Evolutionary conservation across 129 eudicot genomes (phyloP), one percentile per base, ranked within the genome.

Genomic region (Smallanthus sonchifolius): DNA sequence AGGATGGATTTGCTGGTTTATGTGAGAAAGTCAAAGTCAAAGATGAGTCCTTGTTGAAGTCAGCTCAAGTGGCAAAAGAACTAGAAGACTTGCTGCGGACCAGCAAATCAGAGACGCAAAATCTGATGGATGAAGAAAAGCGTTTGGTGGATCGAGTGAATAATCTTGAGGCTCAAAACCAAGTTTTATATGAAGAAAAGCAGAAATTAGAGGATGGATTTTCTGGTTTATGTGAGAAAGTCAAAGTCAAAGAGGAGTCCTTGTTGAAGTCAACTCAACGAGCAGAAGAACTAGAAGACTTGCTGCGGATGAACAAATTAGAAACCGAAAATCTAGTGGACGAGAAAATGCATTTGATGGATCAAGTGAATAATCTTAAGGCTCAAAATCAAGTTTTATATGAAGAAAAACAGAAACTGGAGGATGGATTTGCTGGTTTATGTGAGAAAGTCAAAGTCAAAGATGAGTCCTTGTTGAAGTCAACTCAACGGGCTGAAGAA

Each of bases 161-260:
- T 68, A 76, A 80, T 9, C 80, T 85, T 28, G 86, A 84, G 78
- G 79, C 44, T 42, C 68, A 87, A 49, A 79, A 77, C 9, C 63
- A 49, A 67, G 84, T 62, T 69, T 75, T 85, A 63, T 32, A 55
- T 13, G 17, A 59, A 28, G 38, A 30, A 24, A 57, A 57, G 10
- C 65, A 57, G 65, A 57, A 57, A 57, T 9, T 57, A 16, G 38
- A 30, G 65, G 36, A 57, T 60, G n/a, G 30, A 28, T 28, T 57
- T 28, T 57, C 17, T 10, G 37, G 17, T 57, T 57, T 57, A 10
- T 57, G 38, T 57, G 65, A 57, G 65, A 11, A 57, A 57, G 37
- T 57, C 2, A 10, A 28, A 28, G 38, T 28, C 38, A 57, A 28
- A 57, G 65, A 57, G 7, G 38, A 57, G 38, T 57, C 65, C n/a